phyloP scores from a whole-genome alignment of 768 basidiomycete species.

The Melanogaster broomeanus region DNA sequence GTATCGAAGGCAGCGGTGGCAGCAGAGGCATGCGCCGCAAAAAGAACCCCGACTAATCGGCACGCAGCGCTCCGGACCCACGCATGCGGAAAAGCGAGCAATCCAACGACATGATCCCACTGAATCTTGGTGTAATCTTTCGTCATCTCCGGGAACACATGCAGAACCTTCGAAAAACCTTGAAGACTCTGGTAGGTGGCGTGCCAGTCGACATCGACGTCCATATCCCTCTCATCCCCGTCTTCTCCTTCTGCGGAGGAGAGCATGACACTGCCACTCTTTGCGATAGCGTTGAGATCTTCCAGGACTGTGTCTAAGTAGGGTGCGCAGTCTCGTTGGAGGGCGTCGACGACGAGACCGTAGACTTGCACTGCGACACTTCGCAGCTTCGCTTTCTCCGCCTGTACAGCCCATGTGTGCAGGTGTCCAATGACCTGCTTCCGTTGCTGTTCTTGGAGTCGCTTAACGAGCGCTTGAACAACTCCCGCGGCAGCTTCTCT shows the following conservation, averaged over 20 bases:
- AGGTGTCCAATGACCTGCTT: slow-evolving; percentile 65
- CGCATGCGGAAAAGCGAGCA: slow-evolving; percentile 87
- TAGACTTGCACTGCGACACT: slow-evolving; percentile 82
- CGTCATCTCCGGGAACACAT: slow-evolving; percentile 52
- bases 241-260: slow-evolving; percentile 39
- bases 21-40: slow-evolving; percentile 48
- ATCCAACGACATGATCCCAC: slow-evolving; percentile 64
- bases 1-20: too few relatives aligned
- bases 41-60: slow-evolving; percentile 72
- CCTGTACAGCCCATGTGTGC: slow-evolving; percentile 76
- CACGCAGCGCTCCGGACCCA: slow-evolving; percentile 90
- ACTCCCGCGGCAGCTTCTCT: slow-evolving; percentile 86
- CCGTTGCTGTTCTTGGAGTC: slow-evolving; percentile 62
- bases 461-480: slow-evolving; percentile 71
- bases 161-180: slow-evolving; percentile 62
- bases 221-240: slow-evolving; percentile 46
- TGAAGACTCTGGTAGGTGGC: slow-evolving; percentile 79
- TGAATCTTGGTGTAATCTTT: slow-evolving; percentile 47
- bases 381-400: slow-evolving; percentile 57
- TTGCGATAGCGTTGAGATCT: slow-evolving; percentile 46
- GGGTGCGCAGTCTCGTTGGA: slow-evolving; percentile 47
- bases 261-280: slow-evolving; percentile 8
- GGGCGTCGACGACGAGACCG: slow-evolving; percentile 74
- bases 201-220: slow-evolving; percentile 74
- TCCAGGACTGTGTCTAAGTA: slow-evolving; percentile 53